Conservation (phyloP, 495 filamentous ascomycete species). For the Chaetomidium leptoderma region DNA sequence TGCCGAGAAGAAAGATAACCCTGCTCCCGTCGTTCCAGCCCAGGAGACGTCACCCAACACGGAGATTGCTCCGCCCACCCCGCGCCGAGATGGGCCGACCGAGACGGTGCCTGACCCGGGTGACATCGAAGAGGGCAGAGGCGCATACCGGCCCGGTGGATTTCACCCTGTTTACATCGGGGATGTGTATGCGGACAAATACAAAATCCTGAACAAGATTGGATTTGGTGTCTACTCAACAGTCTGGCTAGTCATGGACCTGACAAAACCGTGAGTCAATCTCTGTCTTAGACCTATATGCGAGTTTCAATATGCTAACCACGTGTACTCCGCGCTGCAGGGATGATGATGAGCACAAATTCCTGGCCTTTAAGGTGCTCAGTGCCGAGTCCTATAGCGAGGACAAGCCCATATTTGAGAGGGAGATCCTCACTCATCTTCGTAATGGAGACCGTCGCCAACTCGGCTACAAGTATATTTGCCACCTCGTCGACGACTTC, state of each 20-base stretch:
- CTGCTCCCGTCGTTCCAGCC: not conserved
- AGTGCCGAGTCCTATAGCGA: slow-evolving; percentile 11
- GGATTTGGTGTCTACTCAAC: slow-evolving; percentile 45
- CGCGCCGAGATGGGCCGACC: not conserved
- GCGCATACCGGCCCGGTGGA: slow-evolving; percentile 32
- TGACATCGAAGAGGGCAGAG: slow-evolving; percentile 6
- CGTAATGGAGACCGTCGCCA: slow-evolving; percentile 5
- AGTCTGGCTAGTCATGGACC: slow-evolving; percentile 33
- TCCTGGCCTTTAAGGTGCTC: slow-evolving; percentile 18
- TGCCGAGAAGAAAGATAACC: not conserved
- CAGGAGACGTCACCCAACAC: not conserved
- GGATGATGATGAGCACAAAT: slow-evolving; percentile 9
- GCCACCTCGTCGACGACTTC: slow-evolving; percentile 41
- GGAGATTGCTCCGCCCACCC: not conserved
- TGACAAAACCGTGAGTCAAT: slow-evolving; percentile 12
- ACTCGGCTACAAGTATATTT: slow-evolving; percentile 30
- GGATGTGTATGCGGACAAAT: slow-evolving; percentile 40
- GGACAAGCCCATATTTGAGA: not conserved
- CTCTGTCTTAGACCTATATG: not conserved
- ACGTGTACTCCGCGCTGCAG: not conserved
- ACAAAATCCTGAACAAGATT: slow-evolving; percentile 45
- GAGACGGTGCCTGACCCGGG: not conserved
- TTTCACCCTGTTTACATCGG: slow-evolving; percentile 47
- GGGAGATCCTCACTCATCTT: slow-evolving; percentile 18
- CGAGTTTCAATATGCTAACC: not conserved